These are phyloP conservation scores for Rhizophagus clarus DNA, from an alignment of 192 early-diverging fungal species.

Conservation along the genomic window DNA sequence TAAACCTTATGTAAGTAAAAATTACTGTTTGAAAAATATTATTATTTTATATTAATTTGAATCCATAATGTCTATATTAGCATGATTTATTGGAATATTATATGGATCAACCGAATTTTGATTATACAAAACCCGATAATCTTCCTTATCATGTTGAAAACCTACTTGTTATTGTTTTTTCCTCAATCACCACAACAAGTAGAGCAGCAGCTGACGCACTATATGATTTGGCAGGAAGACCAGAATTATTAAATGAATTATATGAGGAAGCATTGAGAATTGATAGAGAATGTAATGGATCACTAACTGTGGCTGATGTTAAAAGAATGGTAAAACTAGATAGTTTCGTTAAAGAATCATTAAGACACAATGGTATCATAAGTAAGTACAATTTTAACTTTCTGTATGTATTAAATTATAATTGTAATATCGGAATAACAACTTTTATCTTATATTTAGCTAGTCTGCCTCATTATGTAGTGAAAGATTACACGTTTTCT, in stretches of 20 bases:
- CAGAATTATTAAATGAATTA: neutral
- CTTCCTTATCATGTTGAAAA: too few species aligned
- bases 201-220: too few species aligned
- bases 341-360: constrained; percentile 20
- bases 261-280: neutral
- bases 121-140: too few species aligned
- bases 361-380: neutral
- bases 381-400: neutral
- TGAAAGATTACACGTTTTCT: neutral
- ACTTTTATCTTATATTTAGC: neutral
- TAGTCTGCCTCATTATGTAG: neutral
- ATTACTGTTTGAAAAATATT: too few species aligned
- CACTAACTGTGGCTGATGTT: neutral
- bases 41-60: too few species aligned
- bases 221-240: neutral
- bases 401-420: neutral
- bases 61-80: too few species aligned
- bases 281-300: neutral
- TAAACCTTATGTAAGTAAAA: neutral
- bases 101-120: too few species aligned
- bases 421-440: neutral
- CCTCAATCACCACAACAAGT: too few species aligned
- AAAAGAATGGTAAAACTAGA: constrained; percentile 11
- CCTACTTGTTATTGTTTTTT: too few species aligned
- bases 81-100: too few species aligned